Base-by-base conservation (phyloP, 371 early-diverging fungal species). In the Mortierella sp. region DNA sequence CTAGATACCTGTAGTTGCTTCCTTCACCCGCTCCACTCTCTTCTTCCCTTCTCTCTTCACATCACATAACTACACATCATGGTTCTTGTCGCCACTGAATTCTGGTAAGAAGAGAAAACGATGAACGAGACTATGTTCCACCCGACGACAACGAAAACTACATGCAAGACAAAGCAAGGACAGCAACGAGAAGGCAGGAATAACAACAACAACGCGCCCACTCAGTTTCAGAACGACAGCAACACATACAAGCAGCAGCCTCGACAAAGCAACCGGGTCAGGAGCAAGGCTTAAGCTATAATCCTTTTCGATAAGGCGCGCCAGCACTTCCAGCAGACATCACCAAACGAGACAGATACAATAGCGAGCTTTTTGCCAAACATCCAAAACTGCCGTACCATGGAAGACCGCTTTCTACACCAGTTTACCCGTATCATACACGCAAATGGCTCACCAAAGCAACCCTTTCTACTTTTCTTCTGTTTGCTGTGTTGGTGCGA, bases 41-140 rank as follows among this genome's bases (percentile, higher is more conserved):
- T 24, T 55, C 60, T 60, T 11, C 1, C 31, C 65, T 63, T 19
- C 34, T 21, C 16, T 34, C 65, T 38, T 21, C 65, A 60, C 63
- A 63, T 8, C 38, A 63, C 34, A 63, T 34, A 63, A 63, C 34
- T 16, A 63, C 34, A 63, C 63, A 60, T 60, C 63, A 60, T 60
- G 63, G 10, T 13, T 26, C 58, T 58, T 16, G 63, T 60, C 31
- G 63, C 63, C 63, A 60, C 63, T 60, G 63, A 60, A 16, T 60
- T 60, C 63, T 63, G 65, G 65, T 34, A 38, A 63, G 65, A 1
- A 16, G 26, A 28, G 26, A 60, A 31, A 60, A 55, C 31, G 60
- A 60, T 28, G 60, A 60, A 26, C 11, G 14, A 60, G 31, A 13
- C 4, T 26, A 16, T 28, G 28, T 14, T 28, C 26, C 58, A 58